Conservation (phyloP, 2,329 filamentous ascomycete genomes). For the Fusarium sp. region DNA sequence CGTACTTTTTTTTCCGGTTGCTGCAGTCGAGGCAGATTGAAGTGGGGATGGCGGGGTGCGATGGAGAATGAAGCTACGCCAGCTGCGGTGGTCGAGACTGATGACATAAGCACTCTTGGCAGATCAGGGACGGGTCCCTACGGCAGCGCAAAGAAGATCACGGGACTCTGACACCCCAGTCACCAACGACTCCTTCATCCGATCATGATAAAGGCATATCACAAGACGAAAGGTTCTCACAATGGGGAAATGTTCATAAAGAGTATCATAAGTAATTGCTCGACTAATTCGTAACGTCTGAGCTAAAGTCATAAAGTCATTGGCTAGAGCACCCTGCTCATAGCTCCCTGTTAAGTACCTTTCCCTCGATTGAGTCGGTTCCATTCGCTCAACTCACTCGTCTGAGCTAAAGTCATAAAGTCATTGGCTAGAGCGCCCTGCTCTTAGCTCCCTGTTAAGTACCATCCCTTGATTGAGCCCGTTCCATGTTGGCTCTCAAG, state of each 20-base stretch:
- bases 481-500: background rate
- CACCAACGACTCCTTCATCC: background rate
- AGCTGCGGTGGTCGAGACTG: background rate
- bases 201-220: background rate
- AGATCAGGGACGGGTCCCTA: background rate
- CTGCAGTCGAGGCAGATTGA: constrained; percentile 35
- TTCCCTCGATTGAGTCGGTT: background rate
- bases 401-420: background rate
- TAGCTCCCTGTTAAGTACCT: background rate
- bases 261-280: background rate
- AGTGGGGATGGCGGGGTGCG: constrained; percentile 38
- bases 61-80: constrained; percentile 15
- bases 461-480: background rate
- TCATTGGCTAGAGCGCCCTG: background rate
- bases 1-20: constrained; percentile 29
- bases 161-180: too few relatives aligned
- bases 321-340: background rate
- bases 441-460: background rate
- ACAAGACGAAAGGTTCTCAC: background rate
- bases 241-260: background rate
- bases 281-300: background rate
- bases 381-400: background rate
- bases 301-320: background rate
- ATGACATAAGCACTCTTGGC: constrained; percentile 39
- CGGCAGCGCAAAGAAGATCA: too few relatives aligned